Evolutionary conservation across 176 grass and related monocot species (phyloP), one percentile per base, ranked within the genome.

Genomic region (Eremochloa ophiuroides): DNA sequence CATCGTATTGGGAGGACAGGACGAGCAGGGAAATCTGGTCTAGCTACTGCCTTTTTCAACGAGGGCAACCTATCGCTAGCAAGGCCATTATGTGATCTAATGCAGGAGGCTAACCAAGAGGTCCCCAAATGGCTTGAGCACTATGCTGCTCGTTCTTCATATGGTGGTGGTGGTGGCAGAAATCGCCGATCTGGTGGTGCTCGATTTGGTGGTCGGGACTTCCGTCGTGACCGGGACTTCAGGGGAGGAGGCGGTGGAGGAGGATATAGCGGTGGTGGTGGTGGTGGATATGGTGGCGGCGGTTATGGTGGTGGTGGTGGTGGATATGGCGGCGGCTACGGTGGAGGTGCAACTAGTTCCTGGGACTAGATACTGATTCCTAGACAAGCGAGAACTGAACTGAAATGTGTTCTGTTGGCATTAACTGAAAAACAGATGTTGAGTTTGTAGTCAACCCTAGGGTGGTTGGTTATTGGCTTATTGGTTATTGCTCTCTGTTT

Each of bases 1-100:
- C 93, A 95, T 63, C 93, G 93, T 46, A 95, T 95, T 37, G 93
- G 93, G 34, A 84, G 93, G 86, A 95, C 93, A 30, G 93, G 93
- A 4, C 81, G 93, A 69, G 90, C 90, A 0, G 93, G 93, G 25
- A 93, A 93, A 69, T 78, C 64, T 75, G 90, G 93, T 59, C 11
- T 96, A 56, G 90, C 93, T 34, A 96, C 93, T 74, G 93, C 93
- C 70, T 97, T 97, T 67, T 97, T 93, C 83, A 93, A 97, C 0
- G 93, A 95, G 67, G 74, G 90, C 58, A 95, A 84, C 15, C 13
- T 69, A 73, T 88, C 85, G 29, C 55, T 95, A 14, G 87, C 93
- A 15, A 84, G 75, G 58, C 44, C 85, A 10, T 73, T 95, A 13
- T 80, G 87, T 12, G 93, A 95, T 50, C 85, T 95, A 22, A 95